Base-by-base conservation (phyloP, 768 basidiomycete species). In the Auriculariales sp. region DNA sequence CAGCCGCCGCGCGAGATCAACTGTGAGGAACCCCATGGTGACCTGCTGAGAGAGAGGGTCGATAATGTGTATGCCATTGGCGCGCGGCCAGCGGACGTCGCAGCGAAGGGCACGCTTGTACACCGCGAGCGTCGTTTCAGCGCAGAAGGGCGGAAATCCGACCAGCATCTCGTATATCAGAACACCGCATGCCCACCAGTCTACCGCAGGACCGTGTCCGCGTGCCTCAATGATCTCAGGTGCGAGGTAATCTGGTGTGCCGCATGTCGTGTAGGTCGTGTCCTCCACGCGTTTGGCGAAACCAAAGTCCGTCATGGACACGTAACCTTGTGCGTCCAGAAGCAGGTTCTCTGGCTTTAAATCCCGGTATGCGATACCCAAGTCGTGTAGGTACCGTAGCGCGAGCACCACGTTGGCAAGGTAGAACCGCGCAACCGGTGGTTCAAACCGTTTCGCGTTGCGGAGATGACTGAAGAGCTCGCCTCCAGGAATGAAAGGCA, bases 111-210 rank as follows among this genome's bases (percentile, higher is more conserved):
- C 95, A 69, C 93, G 94, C 68, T 99, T 93, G 64, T 98, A 98
- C 66, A 97, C 95, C 39, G 90, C 93, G 64, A 94, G 87, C 0
- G 93, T 83, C n/a, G 90, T 89, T 63, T 95, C 89, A 61, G 95
- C 92, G 65, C 89, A 97, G 73, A 98, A 99, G 19, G 95, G 95
- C 25, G 94, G 93, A 60, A 93, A 97, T 1, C 94, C 94, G 29
- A 94, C 94, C 34, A 99, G 78, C 92, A 97, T 97, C 64, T 99
- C 94, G 62, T 94, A 99, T 63, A 89, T 90, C 31, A 99, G 71
- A 39, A 98, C 86, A 17, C 94, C 94, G 58, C 92, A 84, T 6
- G 94, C 94, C 95, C 95, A 99, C 92, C 92, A 99, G 62, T 99
- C 94, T 3, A 91, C 93, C 6, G 93, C 92, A 64, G 95, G 94